Conservation (phyloP, 2,329 filamentous ascomycete genomes). For the Dactylellina cionopaga region DNA sequence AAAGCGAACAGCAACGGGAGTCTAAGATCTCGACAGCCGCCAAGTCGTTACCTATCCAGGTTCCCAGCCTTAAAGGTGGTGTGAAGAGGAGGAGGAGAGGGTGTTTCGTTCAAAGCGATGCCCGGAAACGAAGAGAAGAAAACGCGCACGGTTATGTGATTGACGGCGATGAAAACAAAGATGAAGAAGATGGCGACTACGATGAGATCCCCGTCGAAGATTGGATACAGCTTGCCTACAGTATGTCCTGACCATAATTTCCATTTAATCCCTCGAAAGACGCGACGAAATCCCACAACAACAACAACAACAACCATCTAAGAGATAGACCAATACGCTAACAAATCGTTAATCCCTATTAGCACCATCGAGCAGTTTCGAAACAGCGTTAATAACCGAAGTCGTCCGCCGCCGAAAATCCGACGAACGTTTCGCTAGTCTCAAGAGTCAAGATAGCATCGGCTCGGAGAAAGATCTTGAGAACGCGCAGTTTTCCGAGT, state of each 20-base stretch:
- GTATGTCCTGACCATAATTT: slow-evolving; percentile 20
- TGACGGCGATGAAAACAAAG: slow-evolving; percentile 25
- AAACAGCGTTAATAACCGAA: slow-evolving; percentile 49
- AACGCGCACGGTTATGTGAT: slow-evolving; percentile 4
- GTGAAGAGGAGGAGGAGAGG: slow-evolving; percentile 33
- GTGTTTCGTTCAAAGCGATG: slow-evolving; percentile 48
- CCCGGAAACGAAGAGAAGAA: no score
- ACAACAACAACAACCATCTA: background rate
- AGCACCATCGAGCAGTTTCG: slow-evolving; percentile 43
- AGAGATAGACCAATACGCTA: no score
- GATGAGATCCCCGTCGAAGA: slow-evolving; percentile 38
- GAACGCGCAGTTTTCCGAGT: slow-evolving; percentile 49
- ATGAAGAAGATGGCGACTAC: slow-evolving; percentile 22
- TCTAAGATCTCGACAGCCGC: slow-evolving; percentile 36
- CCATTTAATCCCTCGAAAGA: background rate
- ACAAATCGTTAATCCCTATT: background rate
- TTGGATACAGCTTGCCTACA: slow-evolving; percentile 49
- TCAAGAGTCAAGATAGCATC: slow-evolving; percentile 27
- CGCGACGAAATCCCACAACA: background rate
- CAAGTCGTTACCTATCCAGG: slow-evolving; percentile 35
- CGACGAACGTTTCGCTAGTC: slow-evolving; percentile 41
- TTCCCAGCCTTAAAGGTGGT: slow-evolving; percentile 12
- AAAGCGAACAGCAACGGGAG: slow-evolving; percentile 25
- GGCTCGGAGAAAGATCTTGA: slow-evolving; percentile 40
- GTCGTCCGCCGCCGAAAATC: slow-evolving; percentile 50